Base-by-base conservation (phyloP, 1,139 yeast genomes). In the Geotrichum phurueaensis region DNA sequence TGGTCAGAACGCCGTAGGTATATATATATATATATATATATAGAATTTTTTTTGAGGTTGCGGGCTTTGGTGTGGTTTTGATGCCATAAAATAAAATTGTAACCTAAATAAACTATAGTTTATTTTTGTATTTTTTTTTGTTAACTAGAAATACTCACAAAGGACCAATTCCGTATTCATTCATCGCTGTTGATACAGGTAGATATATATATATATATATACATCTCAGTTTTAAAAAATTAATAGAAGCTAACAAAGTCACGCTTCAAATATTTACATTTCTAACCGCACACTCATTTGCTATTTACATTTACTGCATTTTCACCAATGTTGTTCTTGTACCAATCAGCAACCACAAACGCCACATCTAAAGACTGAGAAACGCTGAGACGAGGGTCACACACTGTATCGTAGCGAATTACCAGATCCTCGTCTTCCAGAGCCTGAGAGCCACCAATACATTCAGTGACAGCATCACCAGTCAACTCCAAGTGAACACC, bases 391-490 rank as follows among this genome's bases (percentile, higher is more conserved):
- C 80, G 71, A 6, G 80, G 80, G 62, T 77, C 80, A 63, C 80
- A 77, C 10, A 76, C 79, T 0, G 80, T 77, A 54, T 77, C 78
- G 66, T 77, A 77, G 36, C 78, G 69, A 36, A 75, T 65, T 13
- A 69, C 72, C 52, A 77, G 69, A 57, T 77, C 79, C 65, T 76
- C 77, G 59, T 78, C 78, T 51, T 69, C 76, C 31, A 77, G 67
- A 50, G 69, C 71, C 62, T 75, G 76, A 10, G 79, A 75, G 4
- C 80, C 80, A 56, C 80, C 80, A 61, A 78, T 73, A 61, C 80
- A 77, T 65, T 77, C 80, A 3, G 80, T 77, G 45, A 77, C 80
- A 3, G 75, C 72, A 60, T 77, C 80, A 10, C 80, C 80, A 5
- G 80, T 77, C 57, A 77, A 70, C 63, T 77, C 80, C 52, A 77